Conservation (phyloP, 768 basidiomycete genomes). For the Rossbeevera mucosa region DNA sequence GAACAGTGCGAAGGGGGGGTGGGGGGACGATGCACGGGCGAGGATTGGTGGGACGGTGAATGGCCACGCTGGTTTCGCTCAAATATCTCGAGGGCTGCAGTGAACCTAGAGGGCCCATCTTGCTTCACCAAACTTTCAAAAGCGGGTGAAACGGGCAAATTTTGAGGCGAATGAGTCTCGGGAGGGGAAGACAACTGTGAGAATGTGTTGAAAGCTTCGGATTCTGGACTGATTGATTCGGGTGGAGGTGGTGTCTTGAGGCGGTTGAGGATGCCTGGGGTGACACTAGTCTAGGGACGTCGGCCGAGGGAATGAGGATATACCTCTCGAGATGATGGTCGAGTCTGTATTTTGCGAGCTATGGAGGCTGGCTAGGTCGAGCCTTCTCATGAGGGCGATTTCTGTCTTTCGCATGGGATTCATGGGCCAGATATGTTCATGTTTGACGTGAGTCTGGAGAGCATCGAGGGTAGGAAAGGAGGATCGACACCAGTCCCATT, state of each 20-base stretch:
- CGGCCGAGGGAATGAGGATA: neutral
- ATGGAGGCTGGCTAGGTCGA: constrained; percentile 36
- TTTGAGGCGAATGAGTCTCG: constrained; percentile 7
- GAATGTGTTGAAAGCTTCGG: constrained; percentile 13
- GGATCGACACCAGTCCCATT: constrained; percentile 52
- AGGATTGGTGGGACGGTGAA: constrained; percentile 1
- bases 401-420: constrained; percentile 44
- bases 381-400: constrained; percentile 35
- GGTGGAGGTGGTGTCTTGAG: constrained; percentile 3
- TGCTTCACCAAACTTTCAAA: constrained; percentile 16
- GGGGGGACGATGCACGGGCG: constrained; percentile 4
- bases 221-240: neutral
- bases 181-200: constrained; percentile 22
- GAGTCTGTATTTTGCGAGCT: constrained; percentile 14
- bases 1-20: constrained; percentile 31
- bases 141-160: constrained; percentile 18
- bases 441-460: constrained; percentile 43
- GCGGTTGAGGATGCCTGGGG: constrained; percentile 3
- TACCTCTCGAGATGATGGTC: constrained; percentile 17
- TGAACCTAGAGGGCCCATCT: constrained; percentile 1
- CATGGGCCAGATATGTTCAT: constrained; percentile 43
- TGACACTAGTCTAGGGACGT: constrained; percentile 1
- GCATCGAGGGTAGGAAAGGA: constrained; percentile 36
- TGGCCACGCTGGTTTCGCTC: constrained; percentile 10
- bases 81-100: constrained; percentile 17